Percentiles rank a stretch among this genome's conserved stretches.
phyloP scores from a whole-genome alignment of 2,329 filamentous ascomycete species.

The Penicillium sp. region DNA sequence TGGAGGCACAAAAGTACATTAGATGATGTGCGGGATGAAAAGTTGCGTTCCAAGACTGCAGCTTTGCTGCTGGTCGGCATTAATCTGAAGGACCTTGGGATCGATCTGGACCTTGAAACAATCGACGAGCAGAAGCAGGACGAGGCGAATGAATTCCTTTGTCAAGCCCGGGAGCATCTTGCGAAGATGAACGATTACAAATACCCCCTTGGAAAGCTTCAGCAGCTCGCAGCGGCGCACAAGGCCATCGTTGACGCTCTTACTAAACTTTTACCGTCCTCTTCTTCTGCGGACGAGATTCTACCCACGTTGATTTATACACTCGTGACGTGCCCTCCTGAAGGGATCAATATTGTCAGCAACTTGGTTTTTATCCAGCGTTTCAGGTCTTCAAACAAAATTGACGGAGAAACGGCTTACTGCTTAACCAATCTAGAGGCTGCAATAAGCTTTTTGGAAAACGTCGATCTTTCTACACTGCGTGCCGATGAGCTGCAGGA shows the following conservation, averaged over 20 bases:
- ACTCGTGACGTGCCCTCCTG: conserved; percentile 83
- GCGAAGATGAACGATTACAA: conserved; percentile 80
- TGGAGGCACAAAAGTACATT: conserved; percentile 89
- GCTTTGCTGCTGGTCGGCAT: conserved; percentile 90
- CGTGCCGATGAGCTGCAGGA: conserved; percentile 73
- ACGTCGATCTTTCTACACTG: conserved; percentile 86
- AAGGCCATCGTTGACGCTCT: conserved; percentile 91
- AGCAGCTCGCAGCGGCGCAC: conserved; percentile 82
- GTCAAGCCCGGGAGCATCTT: conserved; percentile 67
- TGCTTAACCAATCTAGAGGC: conserved; percentile 95
- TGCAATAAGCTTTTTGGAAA: conserved; percentile 89
- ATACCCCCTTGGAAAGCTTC: conserved; percentile 87
- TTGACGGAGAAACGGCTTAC: conserved; percentile 93
- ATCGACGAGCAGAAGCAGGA: conserved; percentile 59
- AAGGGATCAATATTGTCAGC: conserved; percentile 84
- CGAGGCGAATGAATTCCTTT: conserved; percentile 70
- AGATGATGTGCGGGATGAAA: conserved; percentile 92
- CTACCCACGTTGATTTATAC: conserved; percentile 96
- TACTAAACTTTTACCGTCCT: conserved; percentile 62
- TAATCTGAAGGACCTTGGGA: conserved; percentile 76
- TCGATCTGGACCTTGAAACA: conserved; percentile 61
- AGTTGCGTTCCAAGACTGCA: conserved; percentile 88
- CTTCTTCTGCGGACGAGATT: conserved; percentile 93
- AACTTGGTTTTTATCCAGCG: conserved; percentile 92
- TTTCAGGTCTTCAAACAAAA: conserved; percentile 79